A percentile compares a stretch with the other conserved stretches of the same genome.
These are phyloP conservation scores for Eimeria falciformis DNA, from an alignment of 169 alveolate species.

Conservation along the genomic window DNA sequence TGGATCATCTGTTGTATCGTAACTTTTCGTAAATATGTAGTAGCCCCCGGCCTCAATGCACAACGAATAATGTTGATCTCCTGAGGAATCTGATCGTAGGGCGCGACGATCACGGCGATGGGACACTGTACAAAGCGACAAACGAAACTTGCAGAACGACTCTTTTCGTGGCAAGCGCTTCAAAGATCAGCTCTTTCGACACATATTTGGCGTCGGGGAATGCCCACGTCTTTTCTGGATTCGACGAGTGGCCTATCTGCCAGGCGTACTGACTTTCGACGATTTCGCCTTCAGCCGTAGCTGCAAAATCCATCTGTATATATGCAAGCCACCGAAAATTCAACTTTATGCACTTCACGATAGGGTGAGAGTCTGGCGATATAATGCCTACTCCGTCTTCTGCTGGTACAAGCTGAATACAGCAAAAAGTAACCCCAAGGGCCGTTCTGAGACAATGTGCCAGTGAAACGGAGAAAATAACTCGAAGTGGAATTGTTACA, in stretches of 20 bases:
- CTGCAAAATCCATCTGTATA: conserved; percentile 7
- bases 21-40: conserved; percentile 24
- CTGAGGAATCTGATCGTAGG: conserved; percentile 5
- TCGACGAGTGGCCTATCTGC: too few relatives aligned
- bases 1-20: conserved; percentile 39
- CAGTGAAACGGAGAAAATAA: neutral
- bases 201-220: neutral
- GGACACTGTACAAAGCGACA: neutral
- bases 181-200: too few relatives aligned
- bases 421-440: neutral
- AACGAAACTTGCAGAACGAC: too few relatives aligned
- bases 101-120: conserved; percentile 33
- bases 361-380: conserved; percentile 26
- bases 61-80: conserved; percentile 7
- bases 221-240: neutral
- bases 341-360: conserved; percentile 1
- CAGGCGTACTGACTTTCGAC: neutral
- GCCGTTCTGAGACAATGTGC: neutral
- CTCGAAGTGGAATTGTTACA: neutral
- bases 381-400: conserved; percentile 34
- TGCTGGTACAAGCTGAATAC: conserved; percentile 33
- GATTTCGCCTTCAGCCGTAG: conserved; percentile 18
- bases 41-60: conserved; percentile 8
- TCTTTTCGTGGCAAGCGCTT: too few relatives aligned
- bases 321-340: conserved; percentile 23